Percentiles rank a stretch among this genome's conserved stretches.
phyloP scores from a whole-genome alignment of 805 yeast genomes.

The Starmerella lactis-condensi region DNA sequence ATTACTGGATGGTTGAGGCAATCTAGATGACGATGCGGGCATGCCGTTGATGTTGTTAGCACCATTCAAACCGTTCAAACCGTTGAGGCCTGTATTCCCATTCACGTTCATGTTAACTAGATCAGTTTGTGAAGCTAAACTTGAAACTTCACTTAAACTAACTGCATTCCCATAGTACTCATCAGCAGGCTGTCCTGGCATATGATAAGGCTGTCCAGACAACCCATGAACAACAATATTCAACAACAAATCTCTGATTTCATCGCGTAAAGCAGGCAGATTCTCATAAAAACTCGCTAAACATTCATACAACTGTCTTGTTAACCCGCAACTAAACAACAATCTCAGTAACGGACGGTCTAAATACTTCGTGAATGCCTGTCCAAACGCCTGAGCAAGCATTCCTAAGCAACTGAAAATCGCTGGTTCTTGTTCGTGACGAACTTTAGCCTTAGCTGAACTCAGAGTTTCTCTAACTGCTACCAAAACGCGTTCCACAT shows the following conservation, averaged over 20 bases:
- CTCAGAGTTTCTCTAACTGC: constrained; percentile 60
- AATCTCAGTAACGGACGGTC: constrained; percentile 64
- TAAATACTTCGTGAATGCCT: constrained; percentile 75
- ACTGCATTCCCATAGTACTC: neutral
- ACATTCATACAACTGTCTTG: constrained; percentile 66
- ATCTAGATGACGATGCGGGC: too few species aligned
- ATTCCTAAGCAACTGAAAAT: constrained; percentile 77
- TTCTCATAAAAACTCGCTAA: constrained; percentile 45
- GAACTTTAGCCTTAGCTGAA: constrained; percentile 34
- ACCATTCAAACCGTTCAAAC: too few species aligned
- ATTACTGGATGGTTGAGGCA: too few species aligned
- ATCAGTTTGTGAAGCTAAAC: too few species aligned
- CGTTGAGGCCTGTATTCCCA: too few species aligned
- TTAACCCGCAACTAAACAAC: constrained; percentile 64
- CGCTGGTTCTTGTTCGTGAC: constrained; percentile 66
- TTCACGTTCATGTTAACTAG: too few species aligned
- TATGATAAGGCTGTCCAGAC: constrained; percentile 62
- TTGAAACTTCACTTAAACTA: too few species aligned
- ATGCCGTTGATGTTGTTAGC: too few species aligned
- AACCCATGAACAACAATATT: constrained; percentile 55
- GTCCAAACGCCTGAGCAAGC: constrained; percentile 76
- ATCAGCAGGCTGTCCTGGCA: constrained; percentile 59
- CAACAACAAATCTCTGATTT: constrained; percentile 52
- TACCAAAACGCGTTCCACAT: constrained; percentile 70
- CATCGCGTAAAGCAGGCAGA: constrained; percentile 62